These are phyloP conservation scores for Przewalskia tangutica DNA, from an alignment of 257 asterid genomes.

Conservation along the genomic window DNA sequence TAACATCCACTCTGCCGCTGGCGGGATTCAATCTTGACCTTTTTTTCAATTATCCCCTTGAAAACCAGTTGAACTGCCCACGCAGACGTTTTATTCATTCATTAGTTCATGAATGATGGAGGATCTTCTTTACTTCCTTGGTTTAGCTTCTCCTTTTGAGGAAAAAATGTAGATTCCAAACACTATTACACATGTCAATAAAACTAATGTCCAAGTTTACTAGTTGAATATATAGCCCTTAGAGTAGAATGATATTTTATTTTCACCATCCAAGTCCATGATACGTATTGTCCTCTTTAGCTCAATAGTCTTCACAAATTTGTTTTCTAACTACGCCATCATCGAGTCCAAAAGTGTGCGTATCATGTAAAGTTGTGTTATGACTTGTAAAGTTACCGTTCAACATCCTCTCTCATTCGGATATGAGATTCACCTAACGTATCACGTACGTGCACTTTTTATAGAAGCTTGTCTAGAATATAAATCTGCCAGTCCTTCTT, in stretches of 20 bases:
- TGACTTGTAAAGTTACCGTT: not conserved
- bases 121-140: constrained; percentile 20
- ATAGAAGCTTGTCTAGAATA: too few relatives aligned
- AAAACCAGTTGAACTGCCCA: too few relatives aligned
- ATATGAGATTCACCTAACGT: not conserved
- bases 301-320: too few relatives aligned
- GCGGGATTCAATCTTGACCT: too few relatives aligned
- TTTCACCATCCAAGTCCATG: not conserved
- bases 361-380: not conserved
- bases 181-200: not conserved
- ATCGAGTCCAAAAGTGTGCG: not conserved
- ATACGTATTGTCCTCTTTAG: too few relatives aligned
- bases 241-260: not conserved
- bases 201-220: not conserved
- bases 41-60: too few relatives aligned
- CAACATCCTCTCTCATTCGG: accelerated
- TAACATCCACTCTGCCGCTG: too few relatives aligned
- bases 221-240: not conserved
- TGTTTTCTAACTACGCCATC: not conserved
- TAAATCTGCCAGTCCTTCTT: too few relatives aligned
- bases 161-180: not conserved
- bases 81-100: not conserved
- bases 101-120: constrained; percentile 16
- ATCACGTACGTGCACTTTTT: not conserved
- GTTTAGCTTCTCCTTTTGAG: not conserved